A percentile compares a stretch with the other conserved stretches of the same genome.
These are phyloP conservation scores for Botrytis paeoniae DNA, from an alignment of 2,329 filamentous ascomycete genomes.

Conservation along the genomic window DNA sequence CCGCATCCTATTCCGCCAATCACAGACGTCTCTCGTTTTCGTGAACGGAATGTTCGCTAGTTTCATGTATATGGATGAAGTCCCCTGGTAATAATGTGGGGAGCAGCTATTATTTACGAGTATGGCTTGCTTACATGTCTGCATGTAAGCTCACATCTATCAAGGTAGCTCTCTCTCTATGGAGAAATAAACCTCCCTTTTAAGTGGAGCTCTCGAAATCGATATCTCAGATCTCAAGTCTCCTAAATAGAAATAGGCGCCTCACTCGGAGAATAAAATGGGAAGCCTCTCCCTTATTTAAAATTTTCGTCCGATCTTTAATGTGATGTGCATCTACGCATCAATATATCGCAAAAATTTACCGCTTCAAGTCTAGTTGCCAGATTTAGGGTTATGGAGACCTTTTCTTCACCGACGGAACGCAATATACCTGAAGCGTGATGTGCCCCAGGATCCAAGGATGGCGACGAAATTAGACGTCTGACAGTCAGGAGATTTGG, in stretches of 20 bases:
- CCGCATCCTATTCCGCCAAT: neutral
- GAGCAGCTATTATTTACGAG: neutral
- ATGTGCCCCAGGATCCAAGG: neutral
- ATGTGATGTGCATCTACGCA: neutral
- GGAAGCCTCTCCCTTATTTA: neutral
- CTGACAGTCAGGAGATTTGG: neutral
- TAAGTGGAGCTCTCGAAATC: neutral
- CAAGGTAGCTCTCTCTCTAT: neutral
- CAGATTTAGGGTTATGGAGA: neutral
- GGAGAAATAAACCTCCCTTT: neutral
- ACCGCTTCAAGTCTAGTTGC: neutral
- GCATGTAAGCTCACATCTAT: neutral
- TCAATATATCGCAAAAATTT: neutral
- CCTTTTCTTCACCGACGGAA: neutral
- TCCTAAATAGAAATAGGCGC: neutral
- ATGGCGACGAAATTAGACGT: slow-evolving; percentile 5
- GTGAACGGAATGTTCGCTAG: neutral
- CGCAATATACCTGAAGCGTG: neutral
- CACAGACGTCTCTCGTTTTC: neutral
- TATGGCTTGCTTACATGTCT: neutral
- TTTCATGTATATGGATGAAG: neutral
- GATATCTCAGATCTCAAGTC: neutral
- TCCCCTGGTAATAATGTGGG: neutral
- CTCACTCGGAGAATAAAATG: slow-evolving; percentile 9
- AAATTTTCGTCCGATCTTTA: neutral